Evolutionary conservation across 2,329 filamentous ascomycete species (phyloP).

Genomic region (Alternaria ventricosa): DNA sequence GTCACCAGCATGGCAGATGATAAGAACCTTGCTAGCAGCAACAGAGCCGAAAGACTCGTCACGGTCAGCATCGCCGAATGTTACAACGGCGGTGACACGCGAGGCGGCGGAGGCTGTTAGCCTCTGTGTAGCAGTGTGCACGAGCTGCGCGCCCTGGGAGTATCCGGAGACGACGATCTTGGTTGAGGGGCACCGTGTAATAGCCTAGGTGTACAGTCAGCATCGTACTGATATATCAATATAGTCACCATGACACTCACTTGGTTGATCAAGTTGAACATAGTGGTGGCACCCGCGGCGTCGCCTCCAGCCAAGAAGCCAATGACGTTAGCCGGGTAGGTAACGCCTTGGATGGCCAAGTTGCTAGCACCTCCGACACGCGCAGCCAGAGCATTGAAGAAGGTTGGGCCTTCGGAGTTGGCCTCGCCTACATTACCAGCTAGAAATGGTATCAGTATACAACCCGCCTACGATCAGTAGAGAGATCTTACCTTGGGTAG

Average conservation of each 20-base stretch:
- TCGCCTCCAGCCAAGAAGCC: slow-evolving; percentile 59
- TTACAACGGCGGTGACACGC: slow-evolving; percentile 38
- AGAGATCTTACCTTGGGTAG: slow-evolving; percentile 48
- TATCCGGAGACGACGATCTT: slow-evolving; percentile 42
- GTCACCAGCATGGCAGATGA: slow-evolving; percentile 47
- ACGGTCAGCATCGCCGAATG: slow-evolving; percentile 48
- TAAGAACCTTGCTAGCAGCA: slow-evolving; percentile 36
- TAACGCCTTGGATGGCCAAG: slow-evolving; percentile 62
- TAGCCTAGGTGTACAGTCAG: slow-evolving; percentile 17
- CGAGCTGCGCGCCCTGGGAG: slow-evolving; percentile 50
- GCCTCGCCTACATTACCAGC: slow-evolving; percentile 58
- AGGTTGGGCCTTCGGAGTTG: slow-evolving; percentile 54
- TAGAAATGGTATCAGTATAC: not conserved
- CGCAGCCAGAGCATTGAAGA: slow-evolving; percentile 55
- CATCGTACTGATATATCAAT: not conserved
- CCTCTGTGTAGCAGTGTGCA: slow-evolving; percentile 54
- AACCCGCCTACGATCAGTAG: not conserved
- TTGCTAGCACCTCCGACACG: slow-evolving; percentile 50
- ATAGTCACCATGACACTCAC: slow-evolving; percentile 32
- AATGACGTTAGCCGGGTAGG: slow-evolving; percentile 54
- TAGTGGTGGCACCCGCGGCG: slow-evolving; percentile 50
- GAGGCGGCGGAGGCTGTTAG: slow-evolving; percentile 29
- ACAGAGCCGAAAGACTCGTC: slow-evolving; percentile 40
- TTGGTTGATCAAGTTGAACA: slow-evolving; percentile 48
- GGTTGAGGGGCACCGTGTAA: slow-evolving; percentile 33